Base-by-base conservation (phyloP, 2,329 filamentous ascomycete species). In the Venturia pyrina region DNA sequence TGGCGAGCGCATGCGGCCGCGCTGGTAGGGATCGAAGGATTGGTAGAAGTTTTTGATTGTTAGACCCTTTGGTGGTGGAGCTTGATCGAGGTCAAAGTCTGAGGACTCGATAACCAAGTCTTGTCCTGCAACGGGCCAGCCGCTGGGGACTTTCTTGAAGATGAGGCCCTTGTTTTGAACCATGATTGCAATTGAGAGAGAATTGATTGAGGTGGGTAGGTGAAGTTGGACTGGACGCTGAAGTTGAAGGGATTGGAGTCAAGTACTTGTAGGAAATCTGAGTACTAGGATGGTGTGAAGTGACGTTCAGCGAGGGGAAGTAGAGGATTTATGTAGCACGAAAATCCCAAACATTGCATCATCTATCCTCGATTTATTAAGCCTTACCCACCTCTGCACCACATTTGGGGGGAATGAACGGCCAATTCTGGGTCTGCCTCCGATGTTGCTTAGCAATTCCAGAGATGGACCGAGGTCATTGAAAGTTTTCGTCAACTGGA, bases 11-110 rank as follows among this genome's bases (percentile, higher is more conserved):
- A 96, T 93, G 70, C 85, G 85, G 68, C 89, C 89, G 66, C 92
- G 89, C 80, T 90, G 86, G 80, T 96, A 96, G 1, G 91, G 91
- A 76, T 96, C 91, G 78, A 89, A 89, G 50, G 89, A 93, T 69
- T 87, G 81, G 75, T 89, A 91, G 72, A 88, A 83, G 70, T 89
- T 84, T 78, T 91, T 85, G 69, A 88, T 78, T 41, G 85, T 85
- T 62, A 96, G 75, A 50, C 91, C 87, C 69, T 89, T 88, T 57
- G 83, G 75, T 32, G 86, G 82, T 61, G 86, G 82, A 5, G 83
- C 74, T 63, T 83, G 80, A 32, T 85, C 78, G 69, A 87, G 77
- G 73, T 95, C 89, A 83, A 93, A 87, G 24, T 85, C 81, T 67
- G 83, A 83, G 69, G 82, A 77, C 76, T 95, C 88, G 67, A 92